Evolutionary conservation across 2,329 filamentous ascomycete species (phyloP).

Genomic region (Dactylellina parvicollis): DNA sequence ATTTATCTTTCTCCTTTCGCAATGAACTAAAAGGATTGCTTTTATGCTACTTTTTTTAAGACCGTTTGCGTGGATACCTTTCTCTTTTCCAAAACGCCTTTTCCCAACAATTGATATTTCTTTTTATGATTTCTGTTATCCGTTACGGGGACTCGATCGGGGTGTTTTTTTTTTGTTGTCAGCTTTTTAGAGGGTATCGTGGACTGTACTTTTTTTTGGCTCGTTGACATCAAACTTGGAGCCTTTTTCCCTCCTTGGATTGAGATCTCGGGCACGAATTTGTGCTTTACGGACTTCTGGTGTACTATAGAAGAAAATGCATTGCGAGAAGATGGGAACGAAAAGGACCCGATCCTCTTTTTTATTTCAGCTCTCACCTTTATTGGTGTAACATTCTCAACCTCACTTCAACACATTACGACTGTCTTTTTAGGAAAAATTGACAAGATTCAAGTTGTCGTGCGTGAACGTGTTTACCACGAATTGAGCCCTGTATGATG

Average conservation of each 20-base stretch:
- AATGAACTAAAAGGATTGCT: conserved; percentile 9
- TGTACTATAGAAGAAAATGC: conserved; percentile 36
- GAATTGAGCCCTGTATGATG: no score
- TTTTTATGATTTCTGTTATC: conserved; percentile 9
- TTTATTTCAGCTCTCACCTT: not conserved
- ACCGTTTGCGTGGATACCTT: conserved; percentile 35
- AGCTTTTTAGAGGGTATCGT: conserved; percentile 24
- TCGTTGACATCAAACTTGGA: not conserved
- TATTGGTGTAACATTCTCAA: conserved; percentile 22
- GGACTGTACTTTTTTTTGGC: not conserved
- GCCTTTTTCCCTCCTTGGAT: not conserved
- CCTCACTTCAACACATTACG: conserved; percentile 27
- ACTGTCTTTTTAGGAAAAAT: not conserved
- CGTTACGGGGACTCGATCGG: conserved; percentile 20
- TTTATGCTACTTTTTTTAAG: conserved; percentile 6
- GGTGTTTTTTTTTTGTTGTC: conserved; percentile 21
- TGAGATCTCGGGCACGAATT: conserved; percentile 4
- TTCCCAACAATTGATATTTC: not conserved
- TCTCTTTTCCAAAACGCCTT: conserved; percentile 6
- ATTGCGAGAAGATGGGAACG: conserved; percentile 1
- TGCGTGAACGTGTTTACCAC: no score
- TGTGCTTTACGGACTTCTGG: not conserved
- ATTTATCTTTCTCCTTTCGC: not conserved
- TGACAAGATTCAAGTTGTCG: not conserved
- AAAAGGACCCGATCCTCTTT: not conserved